phyloP scores from a whole-genome alignment of 106 monocot species.

The Hemerocallis citrina region DNA sequence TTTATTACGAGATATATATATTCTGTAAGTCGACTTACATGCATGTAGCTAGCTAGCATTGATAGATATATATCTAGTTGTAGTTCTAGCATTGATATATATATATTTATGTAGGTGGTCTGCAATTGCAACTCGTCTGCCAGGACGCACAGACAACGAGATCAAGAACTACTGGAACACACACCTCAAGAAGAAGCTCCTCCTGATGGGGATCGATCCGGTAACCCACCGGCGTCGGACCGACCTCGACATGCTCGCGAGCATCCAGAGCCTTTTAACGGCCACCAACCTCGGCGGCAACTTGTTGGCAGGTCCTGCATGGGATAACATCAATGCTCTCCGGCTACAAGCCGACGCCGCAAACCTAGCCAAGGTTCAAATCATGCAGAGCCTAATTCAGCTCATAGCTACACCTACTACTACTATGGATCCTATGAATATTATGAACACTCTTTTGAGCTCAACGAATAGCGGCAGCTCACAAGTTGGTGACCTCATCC shows the following conservation, averaged over 20 bases:
- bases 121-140: constrained; percentile 17
- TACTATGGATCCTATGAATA: no score
- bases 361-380: constrained; percentile 1
- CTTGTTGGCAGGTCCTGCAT: background rate
- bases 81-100: background rate
- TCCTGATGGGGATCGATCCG: constrained; percentile 41
- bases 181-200: constrained; percentile 38
- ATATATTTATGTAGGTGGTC: constrained; percentile 28
- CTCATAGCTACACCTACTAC: no score
- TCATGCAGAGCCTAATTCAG: no score
- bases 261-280: constrained; percentile 3
- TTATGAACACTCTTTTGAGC: no score
- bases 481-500: constrained; percentile 1
- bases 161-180: constrained; percentile 67
- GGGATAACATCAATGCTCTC: constrained; percentile 13
- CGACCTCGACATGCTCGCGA: constrained; percentile 17
- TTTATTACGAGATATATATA: no score
- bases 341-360: constrained; percentile 9
- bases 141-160: constrained; percentile 43
- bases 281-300: background rate
- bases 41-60: no score
- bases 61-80: no score
- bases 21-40: no score
- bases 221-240: constrained; percentile 31
- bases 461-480: no score